Conservation (phyloP, 75 land plant genomes). For the Sequoiadendron giganteum region DNA sequence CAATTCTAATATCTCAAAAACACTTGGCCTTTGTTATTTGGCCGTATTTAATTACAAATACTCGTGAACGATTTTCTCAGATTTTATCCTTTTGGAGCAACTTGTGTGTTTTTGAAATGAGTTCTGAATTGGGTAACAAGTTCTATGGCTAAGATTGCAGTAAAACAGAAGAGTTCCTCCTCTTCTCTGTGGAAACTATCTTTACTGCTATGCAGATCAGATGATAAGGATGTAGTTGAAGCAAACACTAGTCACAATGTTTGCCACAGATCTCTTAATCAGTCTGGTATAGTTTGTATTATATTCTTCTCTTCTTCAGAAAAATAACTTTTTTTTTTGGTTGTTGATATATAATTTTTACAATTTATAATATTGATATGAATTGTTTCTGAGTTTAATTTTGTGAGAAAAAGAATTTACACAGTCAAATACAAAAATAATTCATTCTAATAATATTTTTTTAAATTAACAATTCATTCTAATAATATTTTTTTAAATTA, state of each 20-base stretch:
- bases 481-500: no score
- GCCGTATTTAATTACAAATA: not conserved
- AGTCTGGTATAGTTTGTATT: not conserved
- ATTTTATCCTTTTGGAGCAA: not conserved
- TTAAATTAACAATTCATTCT: no score
- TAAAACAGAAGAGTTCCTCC: not conserved
- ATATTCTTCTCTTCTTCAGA: not conserved
- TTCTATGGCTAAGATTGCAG: not conserved
- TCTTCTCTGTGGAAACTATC: not conserved
- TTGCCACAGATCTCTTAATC: not conserved
- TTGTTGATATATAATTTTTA: no score
- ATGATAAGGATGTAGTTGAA: not conserved
- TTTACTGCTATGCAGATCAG: not conserved
- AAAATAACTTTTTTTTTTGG: no score
- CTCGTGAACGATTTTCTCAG: not conserved
- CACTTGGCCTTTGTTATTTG: not conserved
- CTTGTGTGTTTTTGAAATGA: no score
- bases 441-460: no score
- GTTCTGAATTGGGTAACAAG: not conserved
- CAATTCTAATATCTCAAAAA: not conserved
- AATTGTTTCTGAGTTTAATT: no score
- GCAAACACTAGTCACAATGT: not conserved
- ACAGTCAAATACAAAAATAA: no score
- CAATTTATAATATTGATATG: no score
- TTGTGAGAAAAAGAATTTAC: no score